These are phyloP conservation scores for Barnettozyma pratensis DNA, from an alignment of 805 yeast genomes.

Conservation along the genomic window DNA sequence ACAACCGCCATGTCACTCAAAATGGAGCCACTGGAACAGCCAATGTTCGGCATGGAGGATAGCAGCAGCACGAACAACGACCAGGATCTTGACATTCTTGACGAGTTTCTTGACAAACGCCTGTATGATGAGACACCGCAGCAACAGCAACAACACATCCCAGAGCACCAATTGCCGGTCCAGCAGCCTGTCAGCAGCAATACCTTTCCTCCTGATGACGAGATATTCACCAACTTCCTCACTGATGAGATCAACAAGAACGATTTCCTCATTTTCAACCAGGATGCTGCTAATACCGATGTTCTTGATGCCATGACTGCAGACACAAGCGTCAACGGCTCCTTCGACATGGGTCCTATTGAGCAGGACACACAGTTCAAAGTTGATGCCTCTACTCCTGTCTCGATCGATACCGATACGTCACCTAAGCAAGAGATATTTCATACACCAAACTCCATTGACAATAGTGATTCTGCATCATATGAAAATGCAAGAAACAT, in stretches of 20 bases:
- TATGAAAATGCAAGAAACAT: slow-evolving; percentile 23
- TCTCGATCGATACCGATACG: slow-evolving; percentile 8
- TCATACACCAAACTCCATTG: slow-evolving; percentile 15
- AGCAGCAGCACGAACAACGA: slow-evolving; percentile 9
- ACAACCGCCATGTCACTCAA: slow-evolving; percentile 12
- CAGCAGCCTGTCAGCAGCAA: background rate
- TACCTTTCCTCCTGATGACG: slow-evolving; percentile 15
- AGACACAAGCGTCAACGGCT: background rate
- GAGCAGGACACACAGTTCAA: background rate
- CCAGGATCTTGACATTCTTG: slow-evolving; percentile 41
- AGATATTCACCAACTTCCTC: slow-evolving; percentile 20
- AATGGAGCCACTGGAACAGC: slow-evolving; percentile 18
- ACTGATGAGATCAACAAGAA: slow-evolving; percentile 22
- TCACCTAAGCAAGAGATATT: slow-evolving; percentile 13
- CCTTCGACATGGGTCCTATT: background rate
- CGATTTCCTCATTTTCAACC: slow-evolving; percentile 18
- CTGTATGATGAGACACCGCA: slow-evolving; percentile 18
- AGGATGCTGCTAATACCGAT: slow-evolving; percentile 3
- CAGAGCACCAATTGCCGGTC: background rate
- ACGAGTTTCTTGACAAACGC: slow-evolving; percentile 34
- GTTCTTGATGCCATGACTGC: background rate
- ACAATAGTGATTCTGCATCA: slow-evolving; percentile 11
- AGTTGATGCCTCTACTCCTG: slow-evolving; percentile 14
- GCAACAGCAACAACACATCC: background rate
- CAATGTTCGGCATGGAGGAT: slow-evolving; percentile 6